Evolutionary conservation across 176 grass and related monocot species (phyloP).

Genomic region (Tuctoria greenei): DNA sequence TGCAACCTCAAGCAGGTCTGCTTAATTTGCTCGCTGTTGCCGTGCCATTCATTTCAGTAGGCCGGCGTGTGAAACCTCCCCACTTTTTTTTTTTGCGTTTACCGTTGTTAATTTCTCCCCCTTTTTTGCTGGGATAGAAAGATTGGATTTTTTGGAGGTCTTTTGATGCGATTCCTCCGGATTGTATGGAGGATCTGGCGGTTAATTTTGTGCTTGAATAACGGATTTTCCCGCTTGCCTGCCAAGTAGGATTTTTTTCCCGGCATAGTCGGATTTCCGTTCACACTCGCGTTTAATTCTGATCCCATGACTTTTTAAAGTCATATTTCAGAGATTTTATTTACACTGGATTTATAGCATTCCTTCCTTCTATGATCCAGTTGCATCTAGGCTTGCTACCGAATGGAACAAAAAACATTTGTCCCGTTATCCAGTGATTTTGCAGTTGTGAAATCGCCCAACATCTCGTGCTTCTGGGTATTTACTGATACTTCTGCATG

Average conservation of each 20-base stretch:
- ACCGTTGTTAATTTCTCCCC: not conserved
- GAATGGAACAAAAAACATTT: not conserved
- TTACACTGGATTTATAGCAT: constrained; percentile 31
- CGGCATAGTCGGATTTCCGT: not conserved
- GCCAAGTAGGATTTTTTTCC: not conserved
- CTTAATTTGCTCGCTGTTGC: not conserved
- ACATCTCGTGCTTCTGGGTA: not conserved
- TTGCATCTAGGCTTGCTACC: not conserved
- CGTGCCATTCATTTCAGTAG: not conserved
- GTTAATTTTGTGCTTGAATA: not conserved
- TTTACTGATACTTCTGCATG: not conserved
- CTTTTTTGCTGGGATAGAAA: not conserved
- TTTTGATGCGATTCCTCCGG: not conserved
- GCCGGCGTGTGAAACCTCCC: constrained; percentile 17
- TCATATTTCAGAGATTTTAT: not conserved
- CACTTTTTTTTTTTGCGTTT: not conserved
- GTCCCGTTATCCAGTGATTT: not conserved
- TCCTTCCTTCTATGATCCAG: not conserved
- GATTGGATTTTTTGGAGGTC: not conserved
- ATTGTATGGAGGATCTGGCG: not conserved
- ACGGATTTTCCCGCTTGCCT: not conserved
- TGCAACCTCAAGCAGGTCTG: constrained; percentile 96
- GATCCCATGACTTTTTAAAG: not conserved
- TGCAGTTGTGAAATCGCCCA: not conserved
- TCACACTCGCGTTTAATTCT: not conserved